These are phyloP conservation scores for Bisporella sp. DNA, from an alignment of 2,329 filamentous ascomycete genomes.

Conservation along the genomic window DNA sequence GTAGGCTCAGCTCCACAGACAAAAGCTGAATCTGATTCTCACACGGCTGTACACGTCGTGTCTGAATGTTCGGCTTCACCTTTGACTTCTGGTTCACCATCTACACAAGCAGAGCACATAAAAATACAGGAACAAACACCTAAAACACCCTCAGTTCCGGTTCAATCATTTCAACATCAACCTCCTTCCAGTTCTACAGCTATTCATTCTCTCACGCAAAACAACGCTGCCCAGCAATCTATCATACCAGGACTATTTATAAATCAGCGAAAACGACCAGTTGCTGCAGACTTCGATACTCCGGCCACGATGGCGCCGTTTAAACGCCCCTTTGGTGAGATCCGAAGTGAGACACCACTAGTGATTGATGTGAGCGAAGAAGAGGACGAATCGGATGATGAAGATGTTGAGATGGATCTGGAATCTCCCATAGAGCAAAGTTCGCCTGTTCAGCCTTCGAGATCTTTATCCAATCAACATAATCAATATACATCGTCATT, in stretches of 20 bases:
- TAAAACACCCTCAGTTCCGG: neutral
- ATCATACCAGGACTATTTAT: conserved; percentile 24
- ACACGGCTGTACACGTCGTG: neutral
- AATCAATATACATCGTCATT: conserved; percentile 41
- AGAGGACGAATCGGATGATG: conserved; percentile 49
- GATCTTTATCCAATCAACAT: conserved; percentile 17
- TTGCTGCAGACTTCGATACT: conserved; percentile 67
- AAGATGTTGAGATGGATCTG: conserved; percentile 62
- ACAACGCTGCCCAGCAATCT: neutral
- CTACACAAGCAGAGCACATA: neutral
- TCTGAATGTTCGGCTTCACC: neutral
- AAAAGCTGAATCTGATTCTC: neutral
- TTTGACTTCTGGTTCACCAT: conserved; percentile 1
- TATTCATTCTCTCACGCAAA: neutral
- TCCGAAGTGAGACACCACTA: conserved; percentile 52
- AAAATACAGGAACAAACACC: neutral
- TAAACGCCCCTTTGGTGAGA: conserved; percentile 56
- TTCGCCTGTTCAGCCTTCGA: conserved; percentile 17
- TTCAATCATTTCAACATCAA: neutral
- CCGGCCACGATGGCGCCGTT: conserved; percentile 30
- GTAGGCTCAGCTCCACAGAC: neutral
- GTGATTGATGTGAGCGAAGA: conserved; percentile 84
- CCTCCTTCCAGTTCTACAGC: neutral
- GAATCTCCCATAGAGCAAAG: conserved; percentile 42
- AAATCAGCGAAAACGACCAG: conserved; percentile 45